Conservation (phyloP, 345 rosid genomes). For the Limnanthes douglasii region DNA sequence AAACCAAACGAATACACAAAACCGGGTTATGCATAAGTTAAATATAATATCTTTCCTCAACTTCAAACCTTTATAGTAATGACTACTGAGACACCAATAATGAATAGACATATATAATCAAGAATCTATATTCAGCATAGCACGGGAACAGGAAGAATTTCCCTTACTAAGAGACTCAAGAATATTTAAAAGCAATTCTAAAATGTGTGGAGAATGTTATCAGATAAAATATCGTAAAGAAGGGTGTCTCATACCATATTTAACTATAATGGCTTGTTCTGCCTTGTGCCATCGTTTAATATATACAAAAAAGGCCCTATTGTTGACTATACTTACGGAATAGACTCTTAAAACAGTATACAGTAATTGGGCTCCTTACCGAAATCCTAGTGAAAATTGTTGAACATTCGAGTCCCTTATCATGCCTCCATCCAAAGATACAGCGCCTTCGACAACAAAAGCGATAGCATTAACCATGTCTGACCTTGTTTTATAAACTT, state of each 20-base stretch:
- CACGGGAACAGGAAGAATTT: too few species aligned
- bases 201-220: too few species aligned
- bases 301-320: too few species aligned
- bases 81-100: not conserved
- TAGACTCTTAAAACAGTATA: not conserved
- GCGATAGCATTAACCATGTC: constrained; percentile 71
- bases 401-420: constrained; percentile 47
- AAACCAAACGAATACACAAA: not conserved
- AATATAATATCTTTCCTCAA: not conserved
- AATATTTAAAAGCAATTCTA: too few species aligned
- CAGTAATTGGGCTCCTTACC: constrained; percentile 24
- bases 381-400: constrained; percentile 44
- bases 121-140: too few species aligned
- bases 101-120: not conserved
- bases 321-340: too few species aligned
- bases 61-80: too few species aligned
- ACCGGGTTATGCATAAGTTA: not conserved
- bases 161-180: too few species aligned
- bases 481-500: constrained; percentile 61
- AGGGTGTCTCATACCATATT: too few species aligned
- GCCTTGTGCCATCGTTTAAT: too few species aligned
- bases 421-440: constrained; percentile 93
- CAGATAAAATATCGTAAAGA: too few species aligned
- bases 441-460: constrained; percentile 69
- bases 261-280: too few species aligned